Evolutionary conservation across 169 alveolate species (phyloP), one percentile per base, ranked within the genome.

Genomic region (Plasmodium adleri): DNA sequence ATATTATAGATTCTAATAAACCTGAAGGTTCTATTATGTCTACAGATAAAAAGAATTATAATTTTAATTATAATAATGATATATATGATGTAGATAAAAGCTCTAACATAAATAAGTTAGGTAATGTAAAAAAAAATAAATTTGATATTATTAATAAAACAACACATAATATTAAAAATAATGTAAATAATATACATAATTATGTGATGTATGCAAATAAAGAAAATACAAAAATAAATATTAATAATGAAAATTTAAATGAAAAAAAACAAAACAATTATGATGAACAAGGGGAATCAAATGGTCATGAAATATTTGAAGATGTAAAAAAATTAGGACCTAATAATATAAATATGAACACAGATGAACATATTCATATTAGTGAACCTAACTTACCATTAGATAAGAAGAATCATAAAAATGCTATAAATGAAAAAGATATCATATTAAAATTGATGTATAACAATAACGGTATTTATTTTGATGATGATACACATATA

Each of bases 401-500:
- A 20, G 20, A 20, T 52, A 62, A 4, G 10, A 58, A 17, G 28
- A 2, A 39, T 22, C 49, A 13, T 22, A 49, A 52, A 64, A 43
- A 64, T n/a, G 17, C 7, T 62, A 17, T 15, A 12, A 71, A 15
- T 13, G 76, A 80, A 50, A 80, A 63, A 49, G 90, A 80, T 32
- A 80, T 80, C 3, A 58, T 80, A 80, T 56, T 80, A 68, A 80
- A 80, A 60, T 28, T 80, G 20, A 68, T 80, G 83, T 80, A 80
- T 56, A 80, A 80, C 52, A 68, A 80, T 70, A 80, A 80, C 20
- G 90, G 90, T 2, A 80, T 80, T 5, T 80, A 68, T 50, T 80
- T 80, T 68, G 59, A 80, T 49, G 22, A 80, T 20, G 47, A 39
- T 39, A 39, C 47, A 39, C 47, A 39, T 39, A 0, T 39, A 39